Evolutionary conservation across 441 rosid species (phyloP), one percentile per base, ranked within the genome.

Genomic region (Croton laevigatus): DNA sequence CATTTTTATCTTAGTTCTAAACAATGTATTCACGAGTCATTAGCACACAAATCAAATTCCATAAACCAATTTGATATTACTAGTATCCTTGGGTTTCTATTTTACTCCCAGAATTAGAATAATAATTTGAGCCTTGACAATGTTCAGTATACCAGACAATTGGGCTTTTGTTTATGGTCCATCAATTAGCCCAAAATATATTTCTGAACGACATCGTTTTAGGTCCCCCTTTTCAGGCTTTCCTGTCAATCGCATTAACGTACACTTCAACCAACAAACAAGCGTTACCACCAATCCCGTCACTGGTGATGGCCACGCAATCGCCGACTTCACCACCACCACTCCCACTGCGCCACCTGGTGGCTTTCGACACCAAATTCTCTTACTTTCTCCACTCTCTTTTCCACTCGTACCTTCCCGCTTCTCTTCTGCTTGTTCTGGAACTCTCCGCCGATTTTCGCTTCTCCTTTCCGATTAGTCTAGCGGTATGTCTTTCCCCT

Each of bases 401-500:
- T 46, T 80, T 78, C 71, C 80, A 86, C 32, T 84, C 89, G 2
- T 44, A 69, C 59, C 81, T 91, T 44, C 92, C 95, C 0, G 76
- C 79, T 0, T 71, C 78, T 27, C 48, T 85, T 68, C 92, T 81
- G 78, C 84, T 85, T 59, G 74, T 88, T 62, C 84, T 91, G 0
- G 98, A 94, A 52, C 81, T 85, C 73, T 87, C 94, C 10, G 94
- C 95, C 10, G 97, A 94, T 73, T 91, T 94, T 79, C 85, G 94
- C 38, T 81, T 94, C 61, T 90, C 88, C 71, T 91, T 90, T 79
- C 97, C 97, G 0, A 71, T 91, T 59, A 73, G 91, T 6, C 81
- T 90, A 42, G 81, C 98, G 32, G 76, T 90, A 23, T 79, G 77
- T 75, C 81, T 87, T 64, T 81, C 88, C 52, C 86, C 88, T 48